phyloP scores from a whole-genome alignment of 768 basidiomycete genomes.

The Lactifluus piperatus region DNA sequence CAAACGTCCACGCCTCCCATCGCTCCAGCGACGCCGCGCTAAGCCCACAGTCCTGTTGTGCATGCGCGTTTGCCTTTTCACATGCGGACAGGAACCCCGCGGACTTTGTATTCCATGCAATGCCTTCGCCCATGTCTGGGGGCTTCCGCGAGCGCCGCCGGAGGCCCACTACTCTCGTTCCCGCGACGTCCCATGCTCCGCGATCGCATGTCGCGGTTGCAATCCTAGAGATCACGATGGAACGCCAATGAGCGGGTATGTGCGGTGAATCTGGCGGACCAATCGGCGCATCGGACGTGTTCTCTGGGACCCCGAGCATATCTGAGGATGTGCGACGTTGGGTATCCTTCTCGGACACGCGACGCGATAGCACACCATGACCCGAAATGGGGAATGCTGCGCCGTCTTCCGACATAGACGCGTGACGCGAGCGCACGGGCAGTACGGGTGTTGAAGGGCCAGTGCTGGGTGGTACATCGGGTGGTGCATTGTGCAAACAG shows the following conservation, averaged over 20 bases:
- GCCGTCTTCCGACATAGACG: constrained; percentile 40
- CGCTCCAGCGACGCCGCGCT: constrained; percentile 60
- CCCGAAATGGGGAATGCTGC: constrained; percentile 70
- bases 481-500: constrained; percentile 42
- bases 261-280: constrained; percentile 16
- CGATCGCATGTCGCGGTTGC: constrained; percentile 60
- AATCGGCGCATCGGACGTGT: constrained; percentile 24
- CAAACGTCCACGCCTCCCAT: constrained; percentile 81
- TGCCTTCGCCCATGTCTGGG: background rate
- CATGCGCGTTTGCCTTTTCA: constrained; percentile 17
- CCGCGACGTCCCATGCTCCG: constrained; percentile 64
- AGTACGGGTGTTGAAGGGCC: constrained; percentile 34
- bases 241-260: constrained; percentile 42
- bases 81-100: constrained; percentile 24
- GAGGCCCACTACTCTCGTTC: constrained; percentile 55
- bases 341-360: constrained; percentile 60
- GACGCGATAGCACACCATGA: constrained; percentile 68
- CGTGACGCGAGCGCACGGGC: constrained; percentile 40
- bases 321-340: constrained; percentile 43
- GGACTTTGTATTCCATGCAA: background rate
- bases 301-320: constrained; percentile 37
- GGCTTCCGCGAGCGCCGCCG: constrained; percentile 49
- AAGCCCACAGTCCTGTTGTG: constrained; percentile 34
- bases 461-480: constrained; percentile 40
- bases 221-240: constrained; percentile 44